Base-by-base conservation (phyloP, 768 basidiomycete species). In the Tulasnella sp. region DNA sequence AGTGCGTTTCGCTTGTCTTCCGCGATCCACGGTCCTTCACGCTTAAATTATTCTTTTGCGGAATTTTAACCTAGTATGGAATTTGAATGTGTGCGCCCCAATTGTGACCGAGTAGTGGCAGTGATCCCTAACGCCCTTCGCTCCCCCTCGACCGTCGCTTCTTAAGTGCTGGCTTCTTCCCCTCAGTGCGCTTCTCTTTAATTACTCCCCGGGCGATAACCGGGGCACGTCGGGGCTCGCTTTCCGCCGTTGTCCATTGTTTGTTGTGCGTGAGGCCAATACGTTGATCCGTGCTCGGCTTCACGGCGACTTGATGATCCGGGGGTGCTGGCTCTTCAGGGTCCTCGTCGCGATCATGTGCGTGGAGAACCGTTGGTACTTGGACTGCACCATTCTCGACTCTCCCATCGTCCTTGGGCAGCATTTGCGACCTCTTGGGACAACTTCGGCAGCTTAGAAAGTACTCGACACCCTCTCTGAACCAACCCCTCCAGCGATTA, bases 281-380 rank as follows among this genome's bases (percentile, higher is more conserved):
- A 40, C n/a, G 52, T 68, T 68, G 62, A 24, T 68, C 62, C 62
- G 62, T 14, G 44, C 44, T 52, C 52, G 52, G 52, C 52, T 52
- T 24, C 27, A 68, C 62, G 62, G 62, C 62, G 62, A 68, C 62
- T 68, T 68, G 24, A 68, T 68, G 62, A 68, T 68, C 62, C 62
- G 62, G 34, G 62, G 27, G 7, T n/a, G 56, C 31, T n/a, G 5
- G 10, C 31, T 68, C 31, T 0, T 68, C 62, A 68, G 62, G 62
- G 62, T 68, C 62, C 27, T 27, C 62, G 62, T 68, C 62, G 62
- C 62, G 62, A 68, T 68, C 62, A 68, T 68, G 62, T 68, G 62
- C 62, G 62, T 27, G 62, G 34, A 68, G 62, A 68, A n/a, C 10
- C 31, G 27, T 68, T 68, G 62, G 24, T 4, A 36, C 31, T 68